phyloP scores from a whole-genome alignment of 73 alveolate species.

The Paramecium pentaurelia region DNA sequence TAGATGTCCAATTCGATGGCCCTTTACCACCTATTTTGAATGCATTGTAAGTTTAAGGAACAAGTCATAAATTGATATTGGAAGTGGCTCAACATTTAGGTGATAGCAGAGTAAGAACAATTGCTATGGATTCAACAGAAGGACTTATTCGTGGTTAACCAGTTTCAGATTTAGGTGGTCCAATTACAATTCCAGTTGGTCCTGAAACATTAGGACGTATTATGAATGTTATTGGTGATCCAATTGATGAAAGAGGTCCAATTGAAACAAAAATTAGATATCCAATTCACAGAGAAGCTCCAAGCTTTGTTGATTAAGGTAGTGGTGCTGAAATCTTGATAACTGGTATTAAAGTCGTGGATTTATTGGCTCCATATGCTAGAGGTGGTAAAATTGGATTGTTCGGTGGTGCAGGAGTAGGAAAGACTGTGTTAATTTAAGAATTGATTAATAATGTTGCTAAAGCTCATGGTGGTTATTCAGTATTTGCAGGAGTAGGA shows the following conservation, averaged over 20 bases:
- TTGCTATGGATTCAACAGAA: slow-evolving; percentile 97
- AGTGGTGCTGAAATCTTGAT: slow-evolving; percentile 89
- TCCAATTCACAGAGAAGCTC: slow-evolving; percentile 97
- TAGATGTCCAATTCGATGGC: slow-evolving; percentile 95
- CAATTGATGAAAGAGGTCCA: slow-evolving; percentile 96
- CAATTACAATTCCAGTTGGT: slow-evolving; percentile 97
- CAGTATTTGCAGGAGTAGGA: slow-evolving; percentile 98
- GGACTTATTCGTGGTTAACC: slow-evolving; percentile 95
- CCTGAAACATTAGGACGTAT: slow-evolving; percentile 94
- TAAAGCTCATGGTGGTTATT: slow-evolving; percentile 93
- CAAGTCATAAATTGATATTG: slow-evolving; percentile 83
- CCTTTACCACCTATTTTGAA: slow-evolving; percentile 94
- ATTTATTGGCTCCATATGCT: slow-evolving; percentile 97
- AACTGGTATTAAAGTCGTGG: slow-evolving; percentile 95
- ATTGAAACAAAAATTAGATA: slow-evolving; percentile 69
- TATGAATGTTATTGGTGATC: slow-evolving; percentile 96
- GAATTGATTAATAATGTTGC: slow-evolving; percentile 97
- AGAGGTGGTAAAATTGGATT: slow-evolving; percentile 93
- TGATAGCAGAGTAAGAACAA: slow-evolving; percentile 92
- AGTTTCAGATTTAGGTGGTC: slow-evolving; percentile 87
- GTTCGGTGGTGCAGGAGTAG: slow-evolving; percentile 99
- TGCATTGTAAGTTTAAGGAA: slow-evolving; percentile 91
- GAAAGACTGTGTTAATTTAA: slow-evolving; percentile 96
- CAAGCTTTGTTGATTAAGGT: slow-evolving; percentile 90
- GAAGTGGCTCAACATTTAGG: slow-evolving; percentile 98